phyloP scores from a whole-genome alignment of 192 early-diverging fungal genomes.

The Backusella parvicylindrica region DNA sequence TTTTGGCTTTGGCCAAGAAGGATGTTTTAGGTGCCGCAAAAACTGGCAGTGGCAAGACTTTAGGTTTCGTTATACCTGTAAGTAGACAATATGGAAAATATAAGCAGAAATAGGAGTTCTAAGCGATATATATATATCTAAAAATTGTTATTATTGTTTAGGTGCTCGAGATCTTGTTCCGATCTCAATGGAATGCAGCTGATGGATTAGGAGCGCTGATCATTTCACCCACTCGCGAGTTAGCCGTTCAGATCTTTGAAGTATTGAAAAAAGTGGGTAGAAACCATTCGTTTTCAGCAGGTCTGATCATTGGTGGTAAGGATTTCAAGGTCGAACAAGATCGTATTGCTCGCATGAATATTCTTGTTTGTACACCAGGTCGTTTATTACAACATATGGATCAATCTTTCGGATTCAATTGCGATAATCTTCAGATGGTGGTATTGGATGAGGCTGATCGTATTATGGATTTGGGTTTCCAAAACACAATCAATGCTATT shows the following conservation, averaged over 20 bases:
- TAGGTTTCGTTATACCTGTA: slow-evolving; percentile 77
- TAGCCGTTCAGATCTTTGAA: slow-evolving; percentile 93
- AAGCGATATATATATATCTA: background rate
- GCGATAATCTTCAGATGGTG: slow-evolving; percentile 70
- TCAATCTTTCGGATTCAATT: slow-evolving; percentile 88
- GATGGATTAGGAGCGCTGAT: slow-evolving; percentile 82
- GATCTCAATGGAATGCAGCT: slow-evolving; percentile 75
- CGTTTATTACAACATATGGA: slow-evolving; percentile 89
- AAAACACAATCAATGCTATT: slow-evolving; percentile 78
- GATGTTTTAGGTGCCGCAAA: slow-evolving; percentile 86
- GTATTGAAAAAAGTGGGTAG: slow-evolving; percentile 72
- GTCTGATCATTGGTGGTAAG: slow-evolving; percentile 93
- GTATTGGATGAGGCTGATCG: slow-evolving; percentile 85
- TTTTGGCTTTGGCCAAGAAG: slow-evolving; percentile 61
- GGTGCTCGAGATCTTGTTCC: slow-evolving; percentile 82
- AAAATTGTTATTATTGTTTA: slow-evolving; percentile 17
- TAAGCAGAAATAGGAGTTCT: background rate
- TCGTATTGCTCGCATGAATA: slow-evolving; percentile 73
- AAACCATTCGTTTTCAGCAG: slow-evolving; percentile 82
- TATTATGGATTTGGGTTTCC: slow-evolving; percentile 86
- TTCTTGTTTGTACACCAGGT: slow-evolving; percentile 78
- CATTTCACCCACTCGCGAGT: slow-evolving; percentile 81
- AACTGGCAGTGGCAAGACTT: slow-evolving; percentile 83
- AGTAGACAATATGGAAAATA: background rate
- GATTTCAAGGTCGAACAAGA: slow-evolving; percentile 79